Evolutionary conservation across 768 basidiomycete genomes (phyloP).

Genomic region (Mycena capillaripes): DNA sequence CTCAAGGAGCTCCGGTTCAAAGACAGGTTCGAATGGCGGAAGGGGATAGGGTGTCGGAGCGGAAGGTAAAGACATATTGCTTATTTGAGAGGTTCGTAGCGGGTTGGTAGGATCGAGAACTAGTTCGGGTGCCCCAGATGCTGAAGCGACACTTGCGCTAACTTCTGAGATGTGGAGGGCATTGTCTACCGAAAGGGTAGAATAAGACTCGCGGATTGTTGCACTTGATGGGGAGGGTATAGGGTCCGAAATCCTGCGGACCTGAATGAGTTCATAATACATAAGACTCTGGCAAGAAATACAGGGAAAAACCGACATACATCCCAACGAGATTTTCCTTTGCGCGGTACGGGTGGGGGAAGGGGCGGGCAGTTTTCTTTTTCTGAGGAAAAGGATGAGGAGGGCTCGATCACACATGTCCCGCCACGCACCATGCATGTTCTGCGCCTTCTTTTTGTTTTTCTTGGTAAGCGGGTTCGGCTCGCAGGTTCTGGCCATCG

Average conservation of each 20-base stretch:
- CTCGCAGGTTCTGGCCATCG: conserved; percentile 9
- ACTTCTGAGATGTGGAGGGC: neutral
- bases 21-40: neutral
- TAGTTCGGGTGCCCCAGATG: neutral
- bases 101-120: neutral
- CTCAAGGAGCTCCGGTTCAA: conserved; percentile 5
- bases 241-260: too few relatives aligned
- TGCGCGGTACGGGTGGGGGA: neutral
- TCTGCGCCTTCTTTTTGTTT: neutral
- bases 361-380: conserved; percentile 14
- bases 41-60: neutral
- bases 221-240: neutral
- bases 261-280: too few relatives aligned
- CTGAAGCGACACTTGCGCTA: neutral
- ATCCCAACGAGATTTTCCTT: neutral
- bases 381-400: conserved; percentile 8
- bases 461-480: neutral
- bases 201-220: neutral
- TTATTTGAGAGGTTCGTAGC: neutral
- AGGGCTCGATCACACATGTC: neutral
- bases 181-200: too few relatives aligned
- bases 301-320: neutral
- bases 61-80: neutral
- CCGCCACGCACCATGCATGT: neutral
- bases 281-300: neutral